Conservation (phyloP, 192 early-diverging fungal genomes). For the Umbelopsis isabellina region DNA sequence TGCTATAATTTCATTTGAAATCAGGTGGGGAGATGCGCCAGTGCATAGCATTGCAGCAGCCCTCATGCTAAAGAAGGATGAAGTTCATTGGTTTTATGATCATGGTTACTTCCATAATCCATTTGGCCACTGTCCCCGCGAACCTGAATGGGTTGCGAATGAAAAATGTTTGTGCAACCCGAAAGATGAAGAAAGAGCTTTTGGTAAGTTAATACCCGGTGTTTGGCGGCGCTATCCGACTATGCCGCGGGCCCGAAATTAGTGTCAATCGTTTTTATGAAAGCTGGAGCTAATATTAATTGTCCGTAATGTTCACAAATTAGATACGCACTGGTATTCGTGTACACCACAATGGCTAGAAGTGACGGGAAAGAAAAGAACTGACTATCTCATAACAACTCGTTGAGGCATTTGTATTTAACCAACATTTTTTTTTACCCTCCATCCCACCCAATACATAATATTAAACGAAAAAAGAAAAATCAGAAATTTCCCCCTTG, state of each 20-base stretch:
- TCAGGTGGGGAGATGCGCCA: conserved; percentile 75
- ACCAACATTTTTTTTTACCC: not conserved
- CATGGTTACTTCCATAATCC: conserved; percentile 72
- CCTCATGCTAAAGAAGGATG: conserved; percentile 54
- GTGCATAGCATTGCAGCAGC: conserved; percentile 69
- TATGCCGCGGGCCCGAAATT: too few relatives aligned
- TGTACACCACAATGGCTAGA: conserved; percentile 31
- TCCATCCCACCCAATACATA: not conserved
- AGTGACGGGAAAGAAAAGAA: conserved; percentile 25
- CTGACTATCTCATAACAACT: conserved; percentile 30
- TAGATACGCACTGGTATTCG: conserved; percentile 27
- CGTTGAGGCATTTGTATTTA: not conserved
- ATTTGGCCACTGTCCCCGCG: conserved; percentile 62
- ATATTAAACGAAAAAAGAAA: not conserved
- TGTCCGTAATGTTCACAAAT: not conserved
- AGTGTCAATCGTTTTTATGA: not conserved
- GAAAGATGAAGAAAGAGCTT: conserved; percentile 21
- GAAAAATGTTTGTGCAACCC: conserved; percentile 60
- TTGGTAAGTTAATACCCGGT: conserved; percentile 39
- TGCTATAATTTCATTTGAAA: conserved; percentile 16
- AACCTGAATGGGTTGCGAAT: conserved; percentile 45
- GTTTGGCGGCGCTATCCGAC: too few relatives aligned
- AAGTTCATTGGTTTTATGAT: conserved; percentile 74
- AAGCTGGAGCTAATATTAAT: not conserved
- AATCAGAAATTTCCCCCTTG: not conserved